These are phyloP conservation scores for Pseudoturritis turrita DNA, from an alignment of 345 rosid species.

Conservation along the genomic window DNA sequence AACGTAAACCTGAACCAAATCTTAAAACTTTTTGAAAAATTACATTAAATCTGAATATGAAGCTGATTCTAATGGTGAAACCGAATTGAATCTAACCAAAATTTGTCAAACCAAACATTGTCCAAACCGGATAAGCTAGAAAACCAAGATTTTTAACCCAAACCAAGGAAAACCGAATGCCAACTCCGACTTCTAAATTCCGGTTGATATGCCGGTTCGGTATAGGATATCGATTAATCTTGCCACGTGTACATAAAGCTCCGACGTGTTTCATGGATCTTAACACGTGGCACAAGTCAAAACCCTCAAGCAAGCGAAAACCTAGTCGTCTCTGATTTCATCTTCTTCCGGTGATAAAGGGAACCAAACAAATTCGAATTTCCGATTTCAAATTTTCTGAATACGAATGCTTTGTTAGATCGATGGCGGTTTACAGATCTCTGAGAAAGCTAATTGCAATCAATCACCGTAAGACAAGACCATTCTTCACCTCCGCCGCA, in stretches of 20 bases:
- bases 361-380: slow-evolving; percentile 1
- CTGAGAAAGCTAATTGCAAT: slow-evolving; percentile 32
- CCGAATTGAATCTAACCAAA: neutral
- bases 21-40: too few relatives aligned
- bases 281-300: slow-evolving; percentile 24
- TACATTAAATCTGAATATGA: too few relatives aligned
- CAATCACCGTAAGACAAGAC: slow-evolving; percentile 29
- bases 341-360: neutral
- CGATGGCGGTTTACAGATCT: slow-evolving; percentile 54
- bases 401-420: slow-evolving; percentile 28
- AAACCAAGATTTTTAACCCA: neutral
- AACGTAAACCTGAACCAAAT: too few relatives aligned
- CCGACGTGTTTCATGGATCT: neutral
- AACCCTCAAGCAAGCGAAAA: slow-evolving; percentile 11
- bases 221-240: neutral
- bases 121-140: neutral
- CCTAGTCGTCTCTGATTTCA: slow-evolving; percentile 11
- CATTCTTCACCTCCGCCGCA: slow-evolving; percentile 38
- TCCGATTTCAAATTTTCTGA: neutral
- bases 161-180: neutral
- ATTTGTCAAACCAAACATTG: neutral
- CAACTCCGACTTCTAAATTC: neutral
- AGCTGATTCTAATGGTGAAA: neutral
- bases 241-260: slow-evolving; percentile 6
- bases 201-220: neutral